These are phyloP conservation scores for Fomitopsis palustris DNA, from an alignment of 1,284 basidiomycete species.

Conservation along the genomic window DNA sequence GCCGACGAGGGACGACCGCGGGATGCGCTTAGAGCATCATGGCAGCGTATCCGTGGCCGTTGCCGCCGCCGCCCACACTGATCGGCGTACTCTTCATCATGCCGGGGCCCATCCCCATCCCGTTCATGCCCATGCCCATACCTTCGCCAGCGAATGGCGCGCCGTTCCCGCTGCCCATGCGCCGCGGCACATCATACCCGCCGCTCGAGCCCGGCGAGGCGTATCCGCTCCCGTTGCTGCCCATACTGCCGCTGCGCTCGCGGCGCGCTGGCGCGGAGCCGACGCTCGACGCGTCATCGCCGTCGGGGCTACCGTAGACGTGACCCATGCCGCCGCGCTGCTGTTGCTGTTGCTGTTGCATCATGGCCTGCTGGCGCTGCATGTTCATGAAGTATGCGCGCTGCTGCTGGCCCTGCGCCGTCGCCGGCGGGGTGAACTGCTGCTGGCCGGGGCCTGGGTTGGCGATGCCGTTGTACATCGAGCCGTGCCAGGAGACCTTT, in stretches of 20 bases:
- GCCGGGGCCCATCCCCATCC: conserved; percentile 24
- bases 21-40: conserved; percentile 34
- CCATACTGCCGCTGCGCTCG: conserved; percentile 39
- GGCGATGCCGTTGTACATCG: conserved; percentile 29
- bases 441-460: conserved; percentile 24
- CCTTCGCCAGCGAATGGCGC: conserved; percentile 15
- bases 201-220: conserved; percentile 24
- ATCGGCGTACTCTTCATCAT: conserved; percentile 36
- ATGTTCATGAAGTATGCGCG: conserved; percentile 10
- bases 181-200: conserved; percentile 32
- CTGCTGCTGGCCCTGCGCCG: conserved; percentile 23
- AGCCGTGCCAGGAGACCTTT: conserved; percentile 23
- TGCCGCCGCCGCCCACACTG: conserved; percentile 32
- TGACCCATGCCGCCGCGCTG: conserved; percentile 19
- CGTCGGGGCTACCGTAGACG: conserved; percentile 32
- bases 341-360: conserved; percentile 21
- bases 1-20: neutral
- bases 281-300: conserved; percentile 41
- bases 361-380: conserved; percentile 12
- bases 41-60: conserved; percentile 35
- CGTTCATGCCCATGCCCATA: conserved; percentile 17
- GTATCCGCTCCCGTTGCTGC: conserved; percentile 33
- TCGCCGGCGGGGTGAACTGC: conserved; percentile 32
- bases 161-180: conserved; percentile 24
- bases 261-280: conserved; percentile 28